Evolutionary conservation across 2,329 filamentous ascomycete species (phyloP).

Genomic region (Trichophyton mentagrophytes): DNA sequence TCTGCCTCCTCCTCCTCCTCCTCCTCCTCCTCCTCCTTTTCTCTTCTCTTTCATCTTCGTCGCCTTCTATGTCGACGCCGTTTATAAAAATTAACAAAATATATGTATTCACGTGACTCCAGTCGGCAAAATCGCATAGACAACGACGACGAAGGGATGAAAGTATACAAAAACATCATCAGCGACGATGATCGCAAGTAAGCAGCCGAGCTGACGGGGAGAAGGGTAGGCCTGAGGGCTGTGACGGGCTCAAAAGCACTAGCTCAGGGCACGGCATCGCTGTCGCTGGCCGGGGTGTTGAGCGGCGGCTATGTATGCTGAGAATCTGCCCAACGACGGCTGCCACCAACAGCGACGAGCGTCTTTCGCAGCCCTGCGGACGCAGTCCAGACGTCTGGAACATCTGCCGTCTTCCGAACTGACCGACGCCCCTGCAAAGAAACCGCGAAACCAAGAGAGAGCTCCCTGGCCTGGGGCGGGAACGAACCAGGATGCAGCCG

Average conservation of each 20-base stretch:
- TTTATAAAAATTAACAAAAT: neutral
- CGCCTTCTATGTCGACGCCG: too few species aligned
- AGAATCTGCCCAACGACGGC: too few species aligned
- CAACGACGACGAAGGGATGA: neutral
- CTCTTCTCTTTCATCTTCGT: neutral
- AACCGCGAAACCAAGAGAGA: neutral
- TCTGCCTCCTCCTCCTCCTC: too few species aligned
- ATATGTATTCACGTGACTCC: neutral
- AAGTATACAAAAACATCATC: too few species aligned
- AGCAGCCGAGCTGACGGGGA: neutral
- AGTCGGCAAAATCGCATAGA: neutral
- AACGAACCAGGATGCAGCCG: neutral
- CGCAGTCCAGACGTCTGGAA: too few species aligned
- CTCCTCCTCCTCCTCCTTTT: neutral
- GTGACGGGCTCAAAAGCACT: neutral
- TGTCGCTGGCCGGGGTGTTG: neutral
- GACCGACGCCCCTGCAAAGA: neutral
- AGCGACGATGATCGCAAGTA: neutral
- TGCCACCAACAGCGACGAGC: too few species aligned
- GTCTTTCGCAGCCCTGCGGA: too few species aligned
- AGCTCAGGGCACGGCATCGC: neutral
- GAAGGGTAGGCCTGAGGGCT: neutral
- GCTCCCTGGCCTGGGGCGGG: neutral
- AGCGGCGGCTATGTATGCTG: neutral
- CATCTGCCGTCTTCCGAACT: neutral